Conservation (phyloP, 1,284 basidiomycete species). For the Violaceomyces palustris region DNA sequence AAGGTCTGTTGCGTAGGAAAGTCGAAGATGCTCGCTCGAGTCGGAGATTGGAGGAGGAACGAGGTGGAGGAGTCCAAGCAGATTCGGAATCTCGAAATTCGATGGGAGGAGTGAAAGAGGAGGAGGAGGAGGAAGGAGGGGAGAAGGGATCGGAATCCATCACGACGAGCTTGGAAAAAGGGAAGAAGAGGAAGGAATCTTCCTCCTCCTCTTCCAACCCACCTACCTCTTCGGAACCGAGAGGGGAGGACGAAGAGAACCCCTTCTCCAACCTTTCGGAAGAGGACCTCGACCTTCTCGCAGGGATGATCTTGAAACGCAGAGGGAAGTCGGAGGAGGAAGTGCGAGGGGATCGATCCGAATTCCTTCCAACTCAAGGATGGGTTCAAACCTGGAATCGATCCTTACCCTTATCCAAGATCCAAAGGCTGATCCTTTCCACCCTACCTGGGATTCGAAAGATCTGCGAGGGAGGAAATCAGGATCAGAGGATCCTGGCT, state of each 20-base stretch:
- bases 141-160: too few species aligned
- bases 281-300: too few species aligned
- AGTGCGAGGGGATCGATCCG: slow-evolving; percentile 28
- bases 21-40: background rate
- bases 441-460: slow-evolving; percentile 37
- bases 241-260: slow-evolving; percentile 6
- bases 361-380: slow-evolving; percentile 38
- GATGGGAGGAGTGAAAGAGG: background rate
- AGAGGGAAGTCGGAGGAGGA: slow-evolving; percentile 12
- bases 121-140: background rate
- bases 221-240: background rate
- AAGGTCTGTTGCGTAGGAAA: background rate
- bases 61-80: slow-evolving; percentile 17
- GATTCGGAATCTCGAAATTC: slow-evolving; percentile 5
- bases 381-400: slow-evolving; percentile 43
- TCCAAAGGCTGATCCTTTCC: slow-evolving; percentile 17
- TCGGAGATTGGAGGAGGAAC: background rate
- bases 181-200: background rate
- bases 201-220: slow-evolving; percentile 3
- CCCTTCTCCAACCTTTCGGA: background rate
- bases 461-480: slow-evolving; percentile 24
- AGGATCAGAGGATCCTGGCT: slow-evolving; percentile 37
- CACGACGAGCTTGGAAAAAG: too few species aligned
- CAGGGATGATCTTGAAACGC: slow-evolving; percentile 13
- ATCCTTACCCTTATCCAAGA: slow-evolving; percentile 24